These are phyloP conservation scores for Brassica juncea DNA, from an alignment of 345 rosid species.

Conservation along the genomic window DNA sequence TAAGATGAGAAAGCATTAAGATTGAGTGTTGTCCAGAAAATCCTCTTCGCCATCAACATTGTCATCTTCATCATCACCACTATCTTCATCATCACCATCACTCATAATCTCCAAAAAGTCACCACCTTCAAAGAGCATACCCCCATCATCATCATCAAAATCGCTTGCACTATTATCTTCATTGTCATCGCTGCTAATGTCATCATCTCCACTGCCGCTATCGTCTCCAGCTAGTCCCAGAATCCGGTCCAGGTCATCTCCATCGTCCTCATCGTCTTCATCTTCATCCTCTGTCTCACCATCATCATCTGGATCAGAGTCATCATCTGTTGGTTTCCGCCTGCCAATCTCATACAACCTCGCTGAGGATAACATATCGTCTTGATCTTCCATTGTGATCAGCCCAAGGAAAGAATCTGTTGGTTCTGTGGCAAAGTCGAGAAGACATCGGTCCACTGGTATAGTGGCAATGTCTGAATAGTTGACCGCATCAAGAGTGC, in stretches of 20 bases:
- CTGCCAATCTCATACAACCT: slow-evolving; percentile 95
- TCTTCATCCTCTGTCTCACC: slow-evolving; percentile 96
- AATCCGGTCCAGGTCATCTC: slow-evolving; percentile 62
- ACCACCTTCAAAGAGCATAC: slow-evolving; percentile 52
- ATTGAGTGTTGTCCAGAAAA: slow-evolving; percentile 51
- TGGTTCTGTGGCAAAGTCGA: slow-evolving; percentile 90
- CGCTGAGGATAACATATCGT: slow-evolving; percentile 86
- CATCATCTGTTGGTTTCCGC: slow-evolving; percentile 89
- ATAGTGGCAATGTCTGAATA: slow-evolving; percentile 91
- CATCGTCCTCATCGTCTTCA: slow-evolving; percentile 72
- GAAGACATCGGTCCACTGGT: slow-evolving; percentile 94
- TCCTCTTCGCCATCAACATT: slow-evolving; percentile 52
- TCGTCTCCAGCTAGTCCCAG: slow-evolving; percentile 62
- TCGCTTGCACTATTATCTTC: slow-evolving; percentile 65
- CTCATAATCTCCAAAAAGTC: slow-evolving; percentile 46
- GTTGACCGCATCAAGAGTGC: slow-evolving; percentile 87
- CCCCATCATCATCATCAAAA: slow-evolving; percentile 61
- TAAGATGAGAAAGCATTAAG: slow-evolving; percentile 26
- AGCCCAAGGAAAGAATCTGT: slow-evolving; percentile 89
- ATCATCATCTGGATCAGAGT: slow-evolving; percentile 96
- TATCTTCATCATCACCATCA: slow-evolving; percentile 66
- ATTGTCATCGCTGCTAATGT: slow-evolving; percentile 59
- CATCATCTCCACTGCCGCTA: slow-evolving; percentile 81
- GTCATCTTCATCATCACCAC: slow-evolving; percentile 51
- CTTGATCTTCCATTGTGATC: slow-evolving; percentile 95